Evolutionary conservation across 75 land plant species (phyloP), one percentile per base, ranked within the genome.

Genomic region (Larix kaempferi): DNA sequence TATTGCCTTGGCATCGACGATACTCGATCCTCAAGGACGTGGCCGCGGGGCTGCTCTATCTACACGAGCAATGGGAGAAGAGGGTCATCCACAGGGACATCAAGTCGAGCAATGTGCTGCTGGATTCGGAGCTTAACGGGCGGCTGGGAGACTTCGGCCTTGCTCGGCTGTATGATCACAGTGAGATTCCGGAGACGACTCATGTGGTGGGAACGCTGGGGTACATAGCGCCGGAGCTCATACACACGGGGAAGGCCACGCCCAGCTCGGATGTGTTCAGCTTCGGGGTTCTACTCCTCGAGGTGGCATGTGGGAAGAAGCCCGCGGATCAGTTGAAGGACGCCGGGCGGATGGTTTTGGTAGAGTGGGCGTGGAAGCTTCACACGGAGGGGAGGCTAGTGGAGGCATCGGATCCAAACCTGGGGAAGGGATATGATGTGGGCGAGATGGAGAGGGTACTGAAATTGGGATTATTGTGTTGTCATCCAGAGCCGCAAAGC

Each of bases 301-400:
- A 83, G 55, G 82, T 83, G 25, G 84, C 66, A 7, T 77, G 74
- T 35, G 84, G 84, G 49, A 78, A 78, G n/a, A 67, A 76, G 56
- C 78, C 84, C 11, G 57, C 79, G 0, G 78, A 74, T 19, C 21
- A 27, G 19, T 55, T 21, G 2, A 27, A 29, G 2, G 49, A 22
- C 5, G 44, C n/a, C 4, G 39, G 59, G 57, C 61, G 57, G 57
- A 13, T 3, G 12, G 39, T 57, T 21, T 41, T 83, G 63, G 52
- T 39, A 22, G 84, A 83, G 33, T 82, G 84, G 84, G 84, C 72
- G 84, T 10, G 59, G 76, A 0, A 11, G 65, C 10, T 37, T 10
- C 72, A 59, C 72, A 58, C 2, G n/a, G 37, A 49, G 52, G 59
- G 57, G 75, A 72, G 6, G 26, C 0, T 82, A 2, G 2, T 73